A percentile compares a stretch with the other conserved stretches of the same genome.
These are phyloP conservation scores for Inosperma sp. DNA, from an alignment of 768 basidiomycete species.

Conservation along the genomic window DNA sequence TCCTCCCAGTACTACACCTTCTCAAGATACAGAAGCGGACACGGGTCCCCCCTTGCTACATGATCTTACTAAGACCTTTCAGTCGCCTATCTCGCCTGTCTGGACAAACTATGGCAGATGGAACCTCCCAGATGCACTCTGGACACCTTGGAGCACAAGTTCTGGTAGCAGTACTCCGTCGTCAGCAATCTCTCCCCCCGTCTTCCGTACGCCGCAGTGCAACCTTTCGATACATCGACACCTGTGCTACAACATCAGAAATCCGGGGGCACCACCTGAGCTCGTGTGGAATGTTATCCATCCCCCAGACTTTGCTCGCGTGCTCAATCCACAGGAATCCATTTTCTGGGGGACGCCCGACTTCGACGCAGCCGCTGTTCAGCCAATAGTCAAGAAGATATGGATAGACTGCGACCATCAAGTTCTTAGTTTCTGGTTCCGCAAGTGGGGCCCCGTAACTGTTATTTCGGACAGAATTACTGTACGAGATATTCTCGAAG, in stretches of 20 bases:
- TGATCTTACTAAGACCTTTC: not conserved
- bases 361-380: slow-evolving; percentile 31
- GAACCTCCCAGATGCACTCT: slow-evolving; percentile 4
- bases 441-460: slow-evolving; percentile 48
- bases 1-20: slow-evolving; percentile 14
- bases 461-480: slow-evolving; percentile 34
- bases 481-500: slow-evolving; percentile 43
- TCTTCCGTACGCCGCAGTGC: not conserved
- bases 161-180: slow-evolving; percentile 3
- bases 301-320: slow-evolving; percentile 32
- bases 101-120: slow-evolving; percentile 6
- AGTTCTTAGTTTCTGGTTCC: slow-evolving; percentile 38
- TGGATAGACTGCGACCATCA: slow-evolving; percentile 38
- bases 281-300: slow-evolving; percentile 43
- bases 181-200: slow-evolving; percentile 6
- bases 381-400: slow-evolving; percentile 28
- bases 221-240: slow-evolving; percentile 28
- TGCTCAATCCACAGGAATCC: slow-evolving; percentile 26
- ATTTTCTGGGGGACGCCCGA: slow-evolving; percentile 20
- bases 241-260: slow-evolving; percentile 37
- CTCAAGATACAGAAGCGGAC: slow-evolving; percentile 3
- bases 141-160: slow-evolving; percentile 8
- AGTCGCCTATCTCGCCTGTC: not conserved
- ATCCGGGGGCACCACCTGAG: slow-evolving; percentile 27
- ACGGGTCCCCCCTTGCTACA: slow-evolving; percentile 1